Evolutionary conservation across 23 red algal genomes (phyloP), one percentile per base, ranked within the genome.

Genomic region (Cyanidium caldarium): DNA sequence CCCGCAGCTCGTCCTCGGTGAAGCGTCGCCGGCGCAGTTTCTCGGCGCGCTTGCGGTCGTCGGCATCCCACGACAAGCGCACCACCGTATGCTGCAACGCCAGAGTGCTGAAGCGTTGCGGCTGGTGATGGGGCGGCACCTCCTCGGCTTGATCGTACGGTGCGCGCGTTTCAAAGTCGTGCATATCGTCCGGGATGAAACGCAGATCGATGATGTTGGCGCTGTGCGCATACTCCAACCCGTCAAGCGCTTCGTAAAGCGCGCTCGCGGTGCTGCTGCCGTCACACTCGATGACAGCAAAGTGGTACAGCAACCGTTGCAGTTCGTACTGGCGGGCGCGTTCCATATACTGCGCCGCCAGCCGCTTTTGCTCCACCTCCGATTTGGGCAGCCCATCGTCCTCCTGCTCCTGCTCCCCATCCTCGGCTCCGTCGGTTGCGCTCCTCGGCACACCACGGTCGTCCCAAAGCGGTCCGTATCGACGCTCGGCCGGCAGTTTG

Each of bases 61-160:
- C 92, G 0, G 68, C 81, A 77, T 98, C 92, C 92, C 92, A 98
- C 14, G 79, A 72, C 37, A 98, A 46, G 33, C 84, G 80, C n/a
- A 85, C 92, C 14, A 25, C 23, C 0, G 67, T 76, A 35, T 84
- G 82, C 25, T 85, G 77, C 3, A 98, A 65, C 10, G 92, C 69
- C 17, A 75, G 73, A 12, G 80, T 74, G 19, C 42, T 38, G 34
- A 98, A 61, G 0, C 68, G 37, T 0, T 58, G 65, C 2, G 92
- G 92, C 20, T 37, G 45, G 40, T 98, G 88, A 12, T 83, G 43
- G 21, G 72, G 44, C 12, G 92, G 76, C 1, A 98, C 58, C 15
- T 39, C 37, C 23, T 68, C 29, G 2, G 89, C 89, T 23, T 45
- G 34, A 57, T 98, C 84, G 26, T 78, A 58, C 1, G 81, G 80